These are phyloP conservation scores for Elaeis oleifera DNA, from an alignment of 202 grass and related monocot genomes.

Conservation along the genomic window DNA sequence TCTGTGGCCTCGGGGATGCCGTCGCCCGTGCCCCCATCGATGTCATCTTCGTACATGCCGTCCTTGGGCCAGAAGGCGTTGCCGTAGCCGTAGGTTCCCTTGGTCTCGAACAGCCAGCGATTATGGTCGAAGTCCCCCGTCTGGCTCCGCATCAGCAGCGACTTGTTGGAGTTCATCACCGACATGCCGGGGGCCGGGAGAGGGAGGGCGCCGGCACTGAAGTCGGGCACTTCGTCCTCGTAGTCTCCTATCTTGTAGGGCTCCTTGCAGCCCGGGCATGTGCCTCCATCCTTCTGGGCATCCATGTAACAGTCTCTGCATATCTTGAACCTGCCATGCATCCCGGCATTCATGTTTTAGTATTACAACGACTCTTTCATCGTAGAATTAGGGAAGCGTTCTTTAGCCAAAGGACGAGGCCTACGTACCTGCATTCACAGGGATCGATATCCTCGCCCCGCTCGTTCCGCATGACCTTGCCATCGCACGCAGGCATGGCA, in stretches of 20 bases:
- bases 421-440: conserved; percentile 47
- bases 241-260: conserved; percentile 66
- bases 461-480: conserved; percentile 58
- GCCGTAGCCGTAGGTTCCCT: conserved; percentile 72
- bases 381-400: neutral
- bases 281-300: conserved; percentile 49
- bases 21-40: conserved; percentile 15
- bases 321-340: conserved; percentile 53
- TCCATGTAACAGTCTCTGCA: conserved; percentile 72
- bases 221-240: conserved; percentile 43
- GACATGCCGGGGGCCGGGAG: conserved; percentile 46
- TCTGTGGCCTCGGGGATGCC: conserved; percentile 36
- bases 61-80: conserved; percentile 56
- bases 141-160: conserved; percentile 58
- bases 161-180: conserved; percentile 31
- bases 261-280: conserved; percentile 80
- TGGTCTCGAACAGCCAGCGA: conserved; percentile 79
- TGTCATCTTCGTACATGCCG: conserved; percentile 44
- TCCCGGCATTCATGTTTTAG: neutral
- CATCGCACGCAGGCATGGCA: conserved; percentile 65
- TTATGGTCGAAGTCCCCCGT: conserved; percentile 79
- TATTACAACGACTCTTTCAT: no score
- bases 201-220: conserved; percentile 36
- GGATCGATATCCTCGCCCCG: conserved; percentile 58
- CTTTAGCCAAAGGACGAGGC: neutral